Percentiles rank a stretch among this genome's conserved stretches.
Conservation (phyloP, 768 basidiomycete species). For the Hericium erinaceus region DNA sequence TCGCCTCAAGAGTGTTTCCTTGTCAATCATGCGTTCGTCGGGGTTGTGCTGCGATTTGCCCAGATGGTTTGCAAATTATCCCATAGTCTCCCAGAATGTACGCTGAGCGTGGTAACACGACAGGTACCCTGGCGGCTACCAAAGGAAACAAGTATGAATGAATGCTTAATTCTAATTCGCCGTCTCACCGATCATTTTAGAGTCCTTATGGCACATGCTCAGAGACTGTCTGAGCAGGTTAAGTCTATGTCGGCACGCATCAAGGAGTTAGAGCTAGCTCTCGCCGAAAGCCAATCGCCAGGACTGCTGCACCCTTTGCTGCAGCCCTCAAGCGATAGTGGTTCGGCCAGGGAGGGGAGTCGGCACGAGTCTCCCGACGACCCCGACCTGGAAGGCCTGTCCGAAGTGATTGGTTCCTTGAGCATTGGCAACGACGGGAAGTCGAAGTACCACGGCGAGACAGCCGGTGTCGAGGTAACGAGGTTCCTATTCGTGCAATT, state of each 20-base stretch:
- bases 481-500: background rate
- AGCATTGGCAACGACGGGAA: constrained; percentile 41
- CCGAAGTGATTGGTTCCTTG: constrained; percentile 37
- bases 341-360: background rate
- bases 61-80: constrained; percentile 28
- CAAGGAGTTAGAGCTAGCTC: constrained; percentile 36
- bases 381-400: constrained; percentile 21
- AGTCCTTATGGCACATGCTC: constrained; percentile 42
- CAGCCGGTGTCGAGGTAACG: constrained; percentile 39
- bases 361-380: background rate
- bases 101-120: background rate
- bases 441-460: constrained; percentile 40
- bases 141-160: constrained; percentile 46
- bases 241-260: constrained; percentile 32
- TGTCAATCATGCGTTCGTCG: constrained; percentile 48
- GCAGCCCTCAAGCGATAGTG: background rate
- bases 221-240: constrained; percentile 38
- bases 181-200: constrained; percentile 18
- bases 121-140: constrained; percentile 41
- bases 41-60: constrained; percentile 44
- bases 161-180: background rate
- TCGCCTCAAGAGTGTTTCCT: constrained; percentile 33
- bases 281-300: constrained; percentile 22
- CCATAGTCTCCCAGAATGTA: background rate
- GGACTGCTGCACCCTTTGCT: constrained; percentile 9